These are phyloP conservation scores for Rossbeevera mucosa DNA, from an alignment of 768 basidiomycete species.

Conservation along the genomic window DNA sequence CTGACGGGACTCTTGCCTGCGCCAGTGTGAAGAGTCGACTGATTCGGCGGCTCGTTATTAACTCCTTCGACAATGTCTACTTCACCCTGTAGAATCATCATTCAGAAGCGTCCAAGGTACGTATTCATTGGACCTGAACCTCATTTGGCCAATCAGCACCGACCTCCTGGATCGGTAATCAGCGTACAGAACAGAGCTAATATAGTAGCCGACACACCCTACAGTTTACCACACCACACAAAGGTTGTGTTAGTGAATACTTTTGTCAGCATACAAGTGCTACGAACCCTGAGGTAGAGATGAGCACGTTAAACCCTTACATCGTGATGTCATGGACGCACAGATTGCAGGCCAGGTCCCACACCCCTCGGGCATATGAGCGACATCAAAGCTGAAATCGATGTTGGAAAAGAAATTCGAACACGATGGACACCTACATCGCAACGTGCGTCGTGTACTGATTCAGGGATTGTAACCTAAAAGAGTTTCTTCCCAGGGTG, in stretches of 20 bases:
- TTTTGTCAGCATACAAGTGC: background rate
- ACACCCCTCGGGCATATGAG: conserved; percentile 33
- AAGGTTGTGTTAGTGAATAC: background rate
- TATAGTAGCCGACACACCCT: background rate
- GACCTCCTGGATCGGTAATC: conserved; percentile 14
- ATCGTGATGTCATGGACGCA: conserved; percentile 8
- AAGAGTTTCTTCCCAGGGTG: conserved; percentile 29
- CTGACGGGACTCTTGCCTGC: conserved; percentile 4
- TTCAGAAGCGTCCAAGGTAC: background rate
- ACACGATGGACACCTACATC: conserved; percentile 15
- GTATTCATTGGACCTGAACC: background rate
- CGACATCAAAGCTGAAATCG: conserved; percentile 26
- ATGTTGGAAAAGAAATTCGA: background rate
- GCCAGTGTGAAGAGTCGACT: conserved; percentile 23
- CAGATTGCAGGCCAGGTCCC: conserved; percentile 34
- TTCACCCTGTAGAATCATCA: conserved; percentile 13
- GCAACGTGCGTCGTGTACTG: conserved; percentile 31
- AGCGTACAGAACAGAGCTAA: background rate
- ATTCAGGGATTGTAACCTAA: conserved; percentile 26
- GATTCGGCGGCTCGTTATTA: conserved; percentile 23
- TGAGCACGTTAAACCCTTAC: background rate
- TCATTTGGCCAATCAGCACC: conserved; percentile 16
- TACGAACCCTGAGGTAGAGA: conserved; percentile 6
- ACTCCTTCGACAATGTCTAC: conserved; percentile 31
- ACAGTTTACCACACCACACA: background rate